Evolutionary conservation across 805 yeast species (phyloP).

Genomic region (Lachancea thermotolerans): DNA sequence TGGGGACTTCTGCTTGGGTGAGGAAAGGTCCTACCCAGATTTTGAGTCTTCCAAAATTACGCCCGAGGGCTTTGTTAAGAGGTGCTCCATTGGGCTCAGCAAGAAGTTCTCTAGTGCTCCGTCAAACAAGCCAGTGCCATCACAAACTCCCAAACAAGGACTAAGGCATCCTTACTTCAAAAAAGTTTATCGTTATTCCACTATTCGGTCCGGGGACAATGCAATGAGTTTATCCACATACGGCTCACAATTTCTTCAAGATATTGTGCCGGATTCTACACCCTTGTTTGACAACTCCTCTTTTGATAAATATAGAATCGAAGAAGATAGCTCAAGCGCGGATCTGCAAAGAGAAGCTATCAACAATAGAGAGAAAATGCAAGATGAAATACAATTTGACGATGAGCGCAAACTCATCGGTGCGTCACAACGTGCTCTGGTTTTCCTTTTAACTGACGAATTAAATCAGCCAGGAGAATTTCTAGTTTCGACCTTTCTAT

Average conservation of each 20-base stretch:
- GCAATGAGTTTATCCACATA: slow-evolving; percentile 16
- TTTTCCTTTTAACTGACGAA: slow-evolving; percentile 63
- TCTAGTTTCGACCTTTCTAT: slow-evolving; percentile 65
- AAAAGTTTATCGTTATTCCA: slow-evolving; percentile 29
- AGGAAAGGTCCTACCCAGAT: slow-evolving; percentile 60
- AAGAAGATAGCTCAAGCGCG: slow-evolving; percentile 18
- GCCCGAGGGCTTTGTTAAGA: slow-evolving; percentile 52
- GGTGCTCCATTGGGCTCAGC: slow-evolving; percentile 56
- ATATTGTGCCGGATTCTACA: slow-evolving; percentile 30
- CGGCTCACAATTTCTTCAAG: slow-evolving; percentile 32
- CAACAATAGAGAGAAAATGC: slow-evolving; percentile 22
- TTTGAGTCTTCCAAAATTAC: slow-evolving; percentile 50
- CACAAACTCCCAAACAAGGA: background rate
- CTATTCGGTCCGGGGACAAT: slow-evolving; percentile 29
- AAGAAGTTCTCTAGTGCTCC: slow-evolving; percentile 30
- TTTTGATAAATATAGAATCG: slow-evolving; percentile 31
- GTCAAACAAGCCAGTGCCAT: background rate
- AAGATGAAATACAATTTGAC: slow-evolving; percentile 36
- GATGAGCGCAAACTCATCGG: slow-evolving; percentile 51
- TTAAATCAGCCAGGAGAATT: slow-evolving; percentile 55
- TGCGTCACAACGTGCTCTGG: slow-evolving; percentile 63
- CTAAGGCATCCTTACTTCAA: slow-evolving; percentile 5
- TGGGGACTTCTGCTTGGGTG: slow-evolving; percentile 60
- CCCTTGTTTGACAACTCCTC: slow-evolving; percentile 34
- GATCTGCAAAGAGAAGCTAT: slow-evolving; percentile 9